phyloP scores from a whole-genome alignment of 139 green algal species.

The Limnomonas spitsbergensis region DNA sequence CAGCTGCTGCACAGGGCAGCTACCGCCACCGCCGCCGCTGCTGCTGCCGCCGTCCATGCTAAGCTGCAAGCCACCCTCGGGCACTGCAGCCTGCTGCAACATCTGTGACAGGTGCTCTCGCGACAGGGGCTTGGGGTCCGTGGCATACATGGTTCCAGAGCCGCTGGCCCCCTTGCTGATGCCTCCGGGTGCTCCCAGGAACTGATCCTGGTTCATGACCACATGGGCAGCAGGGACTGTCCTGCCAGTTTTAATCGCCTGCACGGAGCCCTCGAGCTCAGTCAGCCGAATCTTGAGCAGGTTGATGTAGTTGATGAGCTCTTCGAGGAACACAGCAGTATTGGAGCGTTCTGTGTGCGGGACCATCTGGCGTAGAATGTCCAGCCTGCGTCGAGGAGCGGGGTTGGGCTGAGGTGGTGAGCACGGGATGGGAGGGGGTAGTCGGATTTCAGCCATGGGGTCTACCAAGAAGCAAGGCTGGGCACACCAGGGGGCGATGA shows the following conservation, averaged over 20 bases:
- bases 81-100: neutral
- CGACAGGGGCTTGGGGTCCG: neutral
- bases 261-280: slow-evolving; percentile 33
- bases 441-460: neutral
- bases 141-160: neutral
- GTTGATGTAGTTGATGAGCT: slow-evolving; percentile 66
- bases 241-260: neutral
- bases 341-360: slow-evolving; percentile 81
- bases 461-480: neutral
- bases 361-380: slow-evolving; percentile 67
- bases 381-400: slow-evolving; percentile 45
- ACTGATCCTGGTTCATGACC: neutral
- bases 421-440: neutral
- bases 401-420: neutral
- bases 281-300: slow-evolving; percentile 38
- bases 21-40: too few species aligned
- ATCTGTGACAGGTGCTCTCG: neutral
- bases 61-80: too few species aligned
- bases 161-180: too few species aligned
- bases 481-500: too few species aligned
- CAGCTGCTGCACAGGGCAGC: too few species aligned
- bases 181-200: neutral
- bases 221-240: neutral
- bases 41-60: too few species aligned
- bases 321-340: slow-evolving; percentile 47